phyloP scores from a whole-genome alignment of 495 filamentous ascomycete species.

The Tricharina praecox region DNA sequence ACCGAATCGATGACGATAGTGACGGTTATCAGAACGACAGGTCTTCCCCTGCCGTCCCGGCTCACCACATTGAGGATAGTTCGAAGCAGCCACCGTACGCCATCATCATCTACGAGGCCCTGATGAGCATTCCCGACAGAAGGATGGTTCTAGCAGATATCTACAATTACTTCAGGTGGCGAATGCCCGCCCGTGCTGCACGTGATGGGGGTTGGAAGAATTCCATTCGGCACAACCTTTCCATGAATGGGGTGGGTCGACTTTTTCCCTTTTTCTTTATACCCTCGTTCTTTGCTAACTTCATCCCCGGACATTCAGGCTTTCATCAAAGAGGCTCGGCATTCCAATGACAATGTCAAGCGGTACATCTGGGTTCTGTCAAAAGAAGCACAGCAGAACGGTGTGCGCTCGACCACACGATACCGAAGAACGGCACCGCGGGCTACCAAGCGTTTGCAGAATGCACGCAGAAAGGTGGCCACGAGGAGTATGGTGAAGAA shows the following conservation, averaged over 20 bases:
- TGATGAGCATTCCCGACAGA: constrained; percentile 44
- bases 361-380: constrained; percentile 44
- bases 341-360: constrained; percentile 12
- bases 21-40: too few species aligned
- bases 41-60: too few species aligned
- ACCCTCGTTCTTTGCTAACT: background rate
- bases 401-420: constrained; percentile 58
- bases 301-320: constrained; percentile 13
- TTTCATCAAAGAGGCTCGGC: constrained; percentile 18
- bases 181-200: constrained; percentile 28
- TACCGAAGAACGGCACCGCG: constrained; percentile 33
- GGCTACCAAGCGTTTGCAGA: background rate
- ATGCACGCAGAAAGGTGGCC: background rate
- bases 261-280: constrained; percentile 1
- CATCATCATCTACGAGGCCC: constrained; percentile 57
- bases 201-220: constrained; percentile 64
- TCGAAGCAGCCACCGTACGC: constrained; percentile 49
- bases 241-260: constrained; percentile 84
- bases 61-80: too few species aligned
- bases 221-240: constrained; percentile 90
- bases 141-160: constrained; percentile 70
- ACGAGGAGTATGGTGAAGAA: too few species aligned
- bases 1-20: too few species aligned
- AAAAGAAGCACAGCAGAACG: constrained; percentile 40
- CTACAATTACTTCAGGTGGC: constrained; percentile 71